Conservation (phyloP, 352 stramenopile species). For the Pilasporangium apinafurcum region DNA sequence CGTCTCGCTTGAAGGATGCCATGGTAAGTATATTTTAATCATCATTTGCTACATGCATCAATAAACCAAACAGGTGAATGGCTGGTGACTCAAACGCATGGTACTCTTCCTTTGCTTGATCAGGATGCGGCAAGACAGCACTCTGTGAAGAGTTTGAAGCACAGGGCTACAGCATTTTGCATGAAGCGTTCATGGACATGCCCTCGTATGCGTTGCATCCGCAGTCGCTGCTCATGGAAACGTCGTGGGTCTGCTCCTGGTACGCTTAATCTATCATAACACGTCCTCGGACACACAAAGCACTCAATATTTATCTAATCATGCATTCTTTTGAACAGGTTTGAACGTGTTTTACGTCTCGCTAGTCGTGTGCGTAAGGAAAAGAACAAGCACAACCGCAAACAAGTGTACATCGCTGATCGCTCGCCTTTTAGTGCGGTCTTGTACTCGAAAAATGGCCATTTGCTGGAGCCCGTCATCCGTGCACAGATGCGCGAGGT, state of each 20-base stretch:
- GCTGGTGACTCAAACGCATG: neutral
- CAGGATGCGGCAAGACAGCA: conserved; percentile 75
- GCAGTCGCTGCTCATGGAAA: conserved; percentile 89
- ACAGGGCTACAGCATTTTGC: conserved; percentile 72
- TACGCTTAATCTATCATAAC: too few species aligned
- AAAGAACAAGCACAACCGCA: conserved; percentile 13
- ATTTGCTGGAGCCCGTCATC: conserved; percentile 78
- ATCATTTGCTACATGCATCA: neutral
- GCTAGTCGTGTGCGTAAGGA: conserved; percentile 41
- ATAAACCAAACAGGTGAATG: neutral
- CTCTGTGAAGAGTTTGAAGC: conserved; percentile 70
- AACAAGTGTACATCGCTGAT: conserved; percentile 79
- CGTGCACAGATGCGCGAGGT: conserved; percentile 80
- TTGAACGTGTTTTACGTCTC: conserved; percentile 79
- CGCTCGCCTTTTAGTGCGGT: conserved; percentile 81
- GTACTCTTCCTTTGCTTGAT: conserved; percentile 2
- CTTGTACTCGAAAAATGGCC: conserved; percentile 68
- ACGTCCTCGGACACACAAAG: too few species aligned
- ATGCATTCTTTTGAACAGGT: too few species aligned
- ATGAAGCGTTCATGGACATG: conserved; percentile 89
- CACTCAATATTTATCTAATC: neutral
- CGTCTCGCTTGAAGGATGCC: conserved; percentile 84
- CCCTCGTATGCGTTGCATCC: conserved; percentile 75
- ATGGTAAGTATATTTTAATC: conserved; percentile 28
- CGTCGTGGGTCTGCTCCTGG: conserved; percentile 87